phyloP scores from a whole-genome alignment of 495 filamentous ascomycete genomes.

The Penicillium daleae region DNA sequence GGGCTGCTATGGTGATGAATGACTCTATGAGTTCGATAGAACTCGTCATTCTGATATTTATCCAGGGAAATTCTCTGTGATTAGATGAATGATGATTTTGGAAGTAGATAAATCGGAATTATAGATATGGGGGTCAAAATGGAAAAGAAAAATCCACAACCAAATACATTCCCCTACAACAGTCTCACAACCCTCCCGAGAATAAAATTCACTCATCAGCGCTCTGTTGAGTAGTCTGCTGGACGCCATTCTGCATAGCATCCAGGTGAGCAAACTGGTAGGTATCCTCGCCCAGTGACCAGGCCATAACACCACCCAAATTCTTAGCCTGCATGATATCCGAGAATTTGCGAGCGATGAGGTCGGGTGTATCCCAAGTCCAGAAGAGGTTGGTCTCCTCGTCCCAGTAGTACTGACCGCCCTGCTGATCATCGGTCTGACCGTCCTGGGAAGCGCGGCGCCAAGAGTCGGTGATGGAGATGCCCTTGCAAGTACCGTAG shows the following conservation, averaged over 20 bases:
- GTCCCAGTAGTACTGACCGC: constrained; percentile 75
- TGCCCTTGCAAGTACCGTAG: constrained; percentile 49
- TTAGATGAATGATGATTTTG: no score
- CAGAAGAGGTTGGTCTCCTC: constrained; percentile 63
- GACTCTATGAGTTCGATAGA: neutral
- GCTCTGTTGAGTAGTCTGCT: neutral
- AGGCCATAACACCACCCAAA: constrained; percentile 73
- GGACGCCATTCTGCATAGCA: constrained; percentile 55
- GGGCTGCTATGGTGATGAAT: neutral
- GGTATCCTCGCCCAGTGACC: constrained; percentile 75
- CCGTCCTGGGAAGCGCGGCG: constrained; percentile 57
- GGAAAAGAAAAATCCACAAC: neutral
- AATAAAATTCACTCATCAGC: neutral
- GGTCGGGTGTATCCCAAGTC: constrained; percentile 71
- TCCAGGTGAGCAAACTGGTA: constrained; percentile 60
- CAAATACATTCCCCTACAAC: neutral
- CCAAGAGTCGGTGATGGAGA: constrained; percentile 45
- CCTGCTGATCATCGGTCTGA: constrained; percentile 57
- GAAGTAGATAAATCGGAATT: no score
- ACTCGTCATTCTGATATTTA: neutral
- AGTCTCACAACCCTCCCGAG: neutral
- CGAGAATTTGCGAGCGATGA: constrained; percentile 66
- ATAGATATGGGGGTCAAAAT: neutral
- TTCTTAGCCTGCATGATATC: constrained; percentile 59
- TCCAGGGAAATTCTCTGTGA: no score